Conservation (phyloP, 345 rosid species). For the Bretschneidera sinensis region DNA sequence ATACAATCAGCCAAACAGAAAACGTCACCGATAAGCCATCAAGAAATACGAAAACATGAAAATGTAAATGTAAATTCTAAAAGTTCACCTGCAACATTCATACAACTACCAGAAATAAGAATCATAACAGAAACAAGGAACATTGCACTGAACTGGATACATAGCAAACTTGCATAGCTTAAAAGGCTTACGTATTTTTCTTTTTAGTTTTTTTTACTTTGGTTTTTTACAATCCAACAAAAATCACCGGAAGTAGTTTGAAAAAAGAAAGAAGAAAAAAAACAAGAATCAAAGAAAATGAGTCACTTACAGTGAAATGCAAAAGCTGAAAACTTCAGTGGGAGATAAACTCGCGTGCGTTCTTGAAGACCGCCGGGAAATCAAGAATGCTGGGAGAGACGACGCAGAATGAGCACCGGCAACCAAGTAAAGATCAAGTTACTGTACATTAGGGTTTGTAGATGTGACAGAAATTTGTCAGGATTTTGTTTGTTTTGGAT, state of each 20-base stretch:
- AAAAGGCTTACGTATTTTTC: background rate
- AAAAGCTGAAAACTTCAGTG: background rate
- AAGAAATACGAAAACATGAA: too few species aligned
- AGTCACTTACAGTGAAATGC: constrained; percentile 13
- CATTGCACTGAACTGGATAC: background rate
- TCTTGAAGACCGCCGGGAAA: constrained; percentile 3
- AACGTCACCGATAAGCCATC: too few species aligned
- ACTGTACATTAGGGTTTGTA: background rate
- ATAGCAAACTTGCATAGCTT: constrained; percentile 2
- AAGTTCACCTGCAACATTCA: background rate
- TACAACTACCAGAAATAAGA: background rate
- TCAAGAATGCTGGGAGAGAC: background rate
- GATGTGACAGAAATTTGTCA: background rate
- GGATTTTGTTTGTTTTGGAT: too few species aligned
- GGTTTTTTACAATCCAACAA: constrained; percentile 15
- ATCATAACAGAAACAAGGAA: background rate
- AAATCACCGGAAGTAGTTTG: constrained; percentile 8
- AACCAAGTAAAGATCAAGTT: background rate
- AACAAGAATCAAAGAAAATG: background rate
- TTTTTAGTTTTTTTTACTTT: background rate
- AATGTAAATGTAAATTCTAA: too few species aligned
- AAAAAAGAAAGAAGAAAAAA: background rate
- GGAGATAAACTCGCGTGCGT: background rate
- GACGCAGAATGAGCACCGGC: background rate
- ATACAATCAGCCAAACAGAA: background rate